phyloP scores from a whole-genome alignment of 2,329 filamentous ascomycete genomes.

The Calycina marina region DNA sequence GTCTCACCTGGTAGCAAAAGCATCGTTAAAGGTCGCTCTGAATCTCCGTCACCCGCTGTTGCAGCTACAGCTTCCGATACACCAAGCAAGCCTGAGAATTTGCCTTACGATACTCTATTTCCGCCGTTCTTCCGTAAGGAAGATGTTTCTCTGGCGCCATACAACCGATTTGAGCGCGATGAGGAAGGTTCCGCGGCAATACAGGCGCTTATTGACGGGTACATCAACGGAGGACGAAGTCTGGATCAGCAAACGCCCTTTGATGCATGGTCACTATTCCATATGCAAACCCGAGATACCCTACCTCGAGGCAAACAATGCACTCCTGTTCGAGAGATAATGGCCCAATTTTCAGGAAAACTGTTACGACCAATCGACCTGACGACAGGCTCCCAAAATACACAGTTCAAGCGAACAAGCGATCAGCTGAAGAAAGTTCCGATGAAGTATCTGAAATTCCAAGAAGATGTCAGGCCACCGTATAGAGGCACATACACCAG shows the following conservation, averaged over 20 bases:
- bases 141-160: slow-evolving; percentile 54
- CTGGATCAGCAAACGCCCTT: slow-evolving; percentile 30
- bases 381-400: slow-evolving; percentile 20
- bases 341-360: slow-evolving; percentile 16
- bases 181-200: slow-evolving; percentile 37
- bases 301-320: slow-evolving; percentile 28
- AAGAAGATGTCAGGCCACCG: slow-evolving; percentile 49
- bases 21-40: slow-evolving; percentile 7
- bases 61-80: slow-evolving; percentile 9
- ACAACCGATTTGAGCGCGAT: slow-evolving; percentile 40
- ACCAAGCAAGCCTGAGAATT: slow-evolving; percentile 19
- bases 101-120: slow-evolving; percentile 49
- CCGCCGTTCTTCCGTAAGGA: no score
- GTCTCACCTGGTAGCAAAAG: no score
- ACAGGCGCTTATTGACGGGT: slow-evolving; percentile 36
- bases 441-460: slow-evolving; percentile 29
- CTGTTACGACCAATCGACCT: slow-evolving; percentile 18
- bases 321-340: slow-evolving; percentile 19
- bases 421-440: slow-evolving; percentile 15
- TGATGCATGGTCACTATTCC: slow-evolving; percentile 31
- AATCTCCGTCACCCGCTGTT: slow-evolving; percentile 4
- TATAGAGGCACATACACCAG: slow-evolving; percentile 58
- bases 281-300: slow-evolving; percentile 25
- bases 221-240: slow-evolving; percentile 31
- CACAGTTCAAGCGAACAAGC: slow-evolving; percentile 15